Base-by-base conservation (phyloP, 2,329 filamentous ascomycete species). In the Delphinella strobiligena region DNA sequence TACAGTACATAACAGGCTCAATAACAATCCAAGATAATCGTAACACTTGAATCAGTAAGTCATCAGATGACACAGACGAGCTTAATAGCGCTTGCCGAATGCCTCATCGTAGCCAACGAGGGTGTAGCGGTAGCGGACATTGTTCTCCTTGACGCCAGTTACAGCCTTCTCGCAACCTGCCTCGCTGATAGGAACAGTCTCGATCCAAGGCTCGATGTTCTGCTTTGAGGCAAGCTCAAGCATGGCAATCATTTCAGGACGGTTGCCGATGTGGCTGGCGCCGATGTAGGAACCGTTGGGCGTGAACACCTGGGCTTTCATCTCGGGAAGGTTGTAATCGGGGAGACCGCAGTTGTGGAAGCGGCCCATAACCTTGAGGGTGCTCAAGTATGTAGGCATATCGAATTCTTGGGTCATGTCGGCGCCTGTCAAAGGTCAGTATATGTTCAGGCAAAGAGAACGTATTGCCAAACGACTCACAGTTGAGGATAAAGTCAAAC, bases 291-390 rank as follows among this genome's bases (percentile, higher is more conserved):
- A 62, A n/a, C 83, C 83, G 61, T 87, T 89, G 48, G 59, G 59
- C 45, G 82, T 67, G 51, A 89, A 78, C 52, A 74, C 74, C 65
- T 84, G 78, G 38, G 81, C 78, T 61, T 74, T 77, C 49, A 89
- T 69, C 38, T 68, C 62, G 44, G 82, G 74, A 12, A 82, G 74
- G 34, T 78, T 74, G 44, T 82, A 80, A 53, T 84, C 80, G 1
- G 82, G 82, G 51, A 87, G 67, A 31, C 82, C 82, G 36, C 86
- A 80, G 50, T 73, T 81, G 54, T 87, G 73, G 73, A 80, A 87
- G 53, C 70, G 72, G 41, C 79, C 81, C 61, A 85, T 80, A 38
- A 86, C 75, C 60, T 86, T 82, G 56, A 88, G 71, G 52, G 86
- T 69, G 41, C 72, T 74, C 49, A 89, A 71, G 63, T 88, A 88